Base-by-base conservation (phyloP, 2,329 filamentous ascomycete genomes). In the Delphinella strobiligena region DNA sequence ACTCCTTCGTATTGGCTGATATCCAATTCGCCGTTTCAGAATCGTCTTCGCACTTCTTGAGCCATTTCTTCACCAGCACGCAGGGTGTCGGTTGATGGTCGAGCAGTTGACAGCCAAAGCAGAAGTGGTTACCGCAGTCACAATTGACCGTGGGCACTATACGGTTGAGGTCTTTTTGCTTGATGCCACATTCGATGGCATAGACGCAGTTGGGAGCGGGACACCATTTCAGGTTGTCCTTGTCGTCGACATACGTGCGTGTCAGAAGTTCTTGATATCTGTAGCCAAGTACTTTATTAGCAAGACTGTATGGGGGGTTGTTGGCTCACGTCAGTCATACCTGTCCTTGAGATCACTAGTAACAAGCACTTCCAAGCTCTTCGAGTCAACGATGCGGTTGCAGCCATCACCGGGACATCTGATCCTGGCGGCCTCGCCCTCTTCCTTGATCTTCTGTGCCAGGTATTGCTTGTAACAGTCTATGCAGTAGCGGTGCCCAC, bases 1-100 rank as follows among this genome's bases (percentile, higher is more conserved):
- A 98, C 60, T 98, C 91, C 58, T 98, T 98, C 2, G 91, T 98
- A 60, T 98, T 94, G 34, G 91, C 91, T 0, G 89, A 95, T 46
- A 98, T 98, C 91, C 91, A 98, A 60, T 98, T 98, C 3, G 91
- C 89, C 0, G 91, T 98, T 61, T 98, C 91, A 0, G 86, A 94
- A 55, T 98, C 91, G 58, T 98, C 91, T 42, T 91, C 91, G 57
- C 91, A 98, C 59, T 98, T 98, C 69, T 95, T 93, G 10, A 98
- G 62, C 91, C 91, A 98, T 57, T 75, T 81, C 71, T 91, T 95
- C 37, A 96, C 89, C 37, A 98, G 64, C 18, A 78, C 73, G 59
- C 91, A 98, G 0, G 91, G 89, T 3, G 89, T 84, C 3, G 91
- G 91, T 54, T 94, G 89, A 54, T 98, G 91, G 54, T 98, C 91